Base-by-base conservation (phyloP, 495 filamentous ascomycete species). In the Cudoniella acicularis region DNA sequence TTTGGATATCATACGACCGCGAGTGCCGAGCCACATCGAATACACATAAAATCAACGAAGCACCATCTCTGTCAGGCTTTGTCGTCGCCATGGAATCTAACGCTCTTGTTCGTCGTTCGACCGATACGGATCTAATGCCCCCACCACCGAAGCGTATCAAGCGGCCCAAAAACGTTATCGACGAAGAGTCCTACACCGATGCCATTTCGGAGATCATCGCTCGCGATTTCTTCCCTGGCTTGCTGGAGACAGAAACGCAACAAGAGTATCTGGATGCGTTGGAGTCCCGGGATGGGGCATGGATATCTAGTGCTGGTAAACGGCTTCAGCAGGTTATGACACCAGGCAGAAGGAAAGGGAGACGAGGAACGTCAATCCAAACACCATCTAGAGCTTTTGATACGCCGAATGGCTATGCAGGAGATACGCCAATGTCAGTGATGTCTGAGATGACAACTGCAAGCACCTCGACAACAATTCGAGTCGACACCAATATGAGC, bases 221-320 rank as follows among this genome's bases (percentile, higher is more conserved):
- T 25, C 89, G 95, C 41, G 95, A 98, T 74, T 98, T 94, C 79
- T 98, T 97, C 70, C 94, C 94, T 0, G 94, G 92, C 1, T 79
- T 98, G 0, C 77, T 92, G 0, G 92, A 98, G 65, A 85, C 83
- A 25, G 84, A 96, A 59, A 83, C 84, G 2, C 91, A 96, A 66
- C 86, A 92, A 64, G 94, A 98, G 63, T 97, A 96, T 67, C 76
- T 98, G 23, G 87, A 95, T 65, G 94, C 94, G 0, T 72, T 97
- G 9, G 91, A 94, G 11, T 94, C 90, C 3, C 83, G 86, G 36
- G 87, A 98, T 70, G 74, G 79, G 52, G 82, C 81, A 65, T 97
- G 95, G 93, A 96, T 98, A 53, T 75, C 81, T n/a, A 87, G 83
- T 56, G 89, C 91, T 11, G 83, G 85, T 45, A 77, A 80, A 53